Percentiles rank a stretch among this genome's conserved stretches.
Conservation (phyloP, 129 eudicot species). For the Chrysanthemum seticuspe region DNA sequence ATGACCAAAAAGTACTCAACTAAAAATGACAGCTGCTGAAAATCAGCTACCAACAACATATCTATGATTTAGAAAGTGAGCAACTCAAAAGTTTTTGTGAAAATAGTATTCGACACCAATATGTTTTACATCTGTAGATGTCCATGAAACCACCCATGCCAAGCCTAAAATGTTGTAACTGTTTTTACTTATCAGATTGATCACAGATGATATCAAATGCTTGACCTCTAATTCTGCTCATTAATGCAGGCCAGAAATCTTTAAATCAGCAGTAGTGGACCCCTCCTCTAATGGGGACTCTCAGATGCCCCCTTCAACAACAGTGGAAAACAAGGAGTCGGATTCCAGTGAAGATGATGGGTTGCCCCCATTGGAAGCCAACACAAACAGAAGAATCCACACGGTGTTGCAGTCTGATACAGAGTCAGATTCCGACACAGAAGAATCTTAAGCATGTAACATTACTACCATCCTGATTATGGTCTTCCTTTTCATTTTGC, state of each 20-base stretch:
- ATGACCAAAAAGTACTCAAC: too few relatives aligned
- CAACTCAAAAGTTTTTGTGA: too few relatives aligned
- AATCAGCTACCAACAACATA: too few relatives aligned
- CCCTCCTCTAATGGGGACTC: constrained; percentile 24
- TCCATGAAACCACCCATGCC: too few relatives aligned
- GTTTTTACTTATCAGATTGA: too few relatives aligned
- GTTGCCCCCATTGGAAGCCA: constrained; percentile 79
- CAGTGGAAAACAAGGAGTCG: constrained; percentile 41
- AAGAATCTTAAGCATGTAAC: background rate
- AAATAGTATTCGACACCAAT: too few relatives aligned
- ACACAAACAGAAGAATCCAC: constrained; percentile 61
- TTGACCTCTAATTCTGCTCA: constrained; percentile 6
- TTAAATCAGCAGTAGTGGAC: constrained; percentile 36
- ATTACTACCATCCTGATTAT: constrained; percentile 3
- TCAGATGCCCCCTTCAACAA: constrained; percentile 15
- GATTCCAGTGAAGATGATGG: constrained; percentile 75
- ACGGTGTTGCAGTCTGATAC: constrained; percentile 35
- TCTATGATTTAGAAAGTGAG: too few relatives aligned
- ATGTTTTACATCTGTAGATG: too few relatives aligned
- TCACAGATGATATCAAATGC: background rate
- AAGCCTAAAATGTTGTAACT: too few relatives aligned
- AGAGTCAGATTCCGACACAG: constrained; percentile 14
- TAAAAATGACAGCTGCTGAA: too few relatives aligned
- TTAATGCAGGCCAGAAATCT: constrained; percentile 64
- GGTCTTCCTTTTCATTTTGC: background rate